Evolutionary conservation across 1,284 basidiomycete genomes (phyloP).

Genomic region (Fomitopsis betulina): DNA sequence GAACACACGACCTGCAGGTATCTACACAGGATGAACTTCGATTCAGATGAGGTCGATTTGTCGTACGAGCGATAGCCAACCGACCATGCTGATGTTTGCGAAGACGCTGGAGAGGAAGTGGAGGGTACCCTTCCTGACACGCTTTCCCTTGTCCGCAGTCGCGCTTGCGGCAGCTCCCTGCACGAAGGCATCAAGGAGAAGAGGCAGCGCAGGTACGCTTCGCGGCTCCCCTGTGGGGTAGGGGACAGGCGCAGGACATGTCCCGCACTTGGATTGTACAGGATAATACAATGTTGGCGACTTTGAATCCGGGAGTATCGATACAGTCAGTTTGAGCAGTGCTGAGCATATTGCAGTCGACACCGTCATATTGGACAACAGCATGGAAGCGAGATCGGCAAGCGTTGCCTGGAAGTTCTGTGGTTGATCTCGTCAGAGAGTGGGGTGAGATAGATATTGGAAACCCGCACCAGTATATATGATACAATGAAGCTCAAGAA

Average conservation of each 20-base stretch:
- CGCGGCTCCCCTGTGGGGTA: conserved; percentile 53
- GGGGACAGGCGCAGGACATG: conserved; percentile 60
- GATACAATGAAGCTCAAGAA: conserved; percentile 87
- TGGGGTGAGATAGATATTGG: neutral
- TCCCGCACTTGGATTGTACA: conserved; percentile 70
- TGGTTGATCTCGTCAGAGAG: neutral
- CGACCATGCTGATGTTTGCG: conserved; percentile 81
- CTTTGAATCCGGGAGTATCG: conserved; percentile 51
- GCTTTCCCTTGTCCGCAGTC: conserved; percentile 40
- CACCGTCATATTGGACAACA: conserved; percentile 91
- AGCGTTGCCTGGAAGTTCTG: conserved; percentile 88
- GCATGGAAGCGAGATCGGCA: conserved; percentile 94
- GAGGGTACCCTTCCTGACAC: conserved; percentile 68
- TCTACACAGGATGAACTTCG: conserved; percentile 32
- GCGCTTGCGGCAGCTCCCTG: conserved; percentile 59
- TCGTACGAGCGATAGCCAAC: neutral
- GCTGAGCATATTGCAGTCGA: conserved; percentile 66
- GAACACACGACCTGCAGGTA: conserved; percentile 62
- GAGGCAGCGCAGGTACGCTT: conserved; percentile 63
- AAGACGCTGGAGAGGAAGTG: conserved; percentile 92
- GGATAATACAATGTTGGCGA: conserved; percentile 53
- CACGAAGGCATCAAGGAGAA: conserved; percentile 84
- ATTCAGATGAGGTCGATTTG: neutral
- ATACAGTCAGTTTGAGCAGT: conserved; percentile 65
- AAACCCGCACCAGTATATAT: conserved; percentile 80